Percentiles rank a stretch among this genome's conserved stretches.
These are phyloP conservation scores for Patellaria atrata DNA, from an alignment of 495 filamentous ascomycete genomes.

Conservation along the genomic window DNA sequence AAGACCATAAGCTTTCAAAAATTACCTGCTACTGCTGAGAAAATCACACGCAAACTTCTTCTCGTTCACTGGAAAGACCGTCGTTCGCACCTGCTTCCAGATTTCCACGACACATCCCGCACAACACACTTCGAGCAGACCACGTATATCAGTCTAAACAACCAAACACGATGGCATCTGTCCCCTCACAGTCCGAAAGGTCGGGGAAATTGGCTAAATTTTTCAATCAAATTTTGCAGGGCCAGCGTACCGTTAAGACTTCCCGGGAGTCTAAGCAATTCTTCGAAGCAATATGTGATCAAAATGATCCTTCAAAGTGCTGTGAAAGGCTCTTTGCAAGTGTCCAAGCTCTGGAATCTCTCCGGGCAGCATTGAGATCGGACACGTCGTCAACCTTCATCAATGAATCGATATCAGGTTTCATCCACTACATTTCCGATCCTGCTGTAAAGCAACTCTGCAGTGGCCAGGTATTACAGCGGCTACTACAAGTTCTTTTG, in stretches of 20 bases:
- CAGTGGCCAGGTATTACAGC: conserved; percentile 39
- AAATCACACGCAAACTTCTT: too few species aligned
- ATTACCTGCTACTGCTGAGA: too few species aligned
- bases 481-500: conserved; percentile 37
- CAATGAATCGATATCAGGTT: conserved; percentile 20
- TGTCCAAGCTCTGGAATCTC: conserved; percentile 30
- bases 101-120: too few species aligned
- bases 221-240: conserved; percentile 8
- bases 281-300: conserved; percentile 42
- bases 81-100: too few species aligned
- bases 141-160: too few species aligned
- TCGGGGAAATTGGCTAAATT: conserved; percentile 7
- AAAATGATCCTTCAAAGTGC: conserved; percentile 35
- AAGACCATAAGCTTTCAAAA: too few species aligned
- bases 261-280: conserved; percentile 38
- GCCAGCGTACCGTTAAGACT: conserved; percentile 12
- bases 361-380: conserved; percentile 36
- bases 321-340: conserved; percentile 42
- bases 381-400: conserved; percentile 38
- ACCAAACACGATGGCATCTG: too few species aligned
- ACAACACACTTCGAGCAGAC: too few species aligned
- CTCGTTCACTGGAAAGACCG: too few species aligned
- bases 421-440: conserved; percentile 21
- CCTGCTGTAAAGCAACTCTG: conserved; percentile 35
- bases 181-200: too few species aligned